A percentile compares a stretch with the other conserved stretches of the same genome.
These are phyloP conservation scores for Coemansia reversa DNA, from an alignment of 192 early-diverging fungal genomes.

Conservation along the genomic window DNA sequence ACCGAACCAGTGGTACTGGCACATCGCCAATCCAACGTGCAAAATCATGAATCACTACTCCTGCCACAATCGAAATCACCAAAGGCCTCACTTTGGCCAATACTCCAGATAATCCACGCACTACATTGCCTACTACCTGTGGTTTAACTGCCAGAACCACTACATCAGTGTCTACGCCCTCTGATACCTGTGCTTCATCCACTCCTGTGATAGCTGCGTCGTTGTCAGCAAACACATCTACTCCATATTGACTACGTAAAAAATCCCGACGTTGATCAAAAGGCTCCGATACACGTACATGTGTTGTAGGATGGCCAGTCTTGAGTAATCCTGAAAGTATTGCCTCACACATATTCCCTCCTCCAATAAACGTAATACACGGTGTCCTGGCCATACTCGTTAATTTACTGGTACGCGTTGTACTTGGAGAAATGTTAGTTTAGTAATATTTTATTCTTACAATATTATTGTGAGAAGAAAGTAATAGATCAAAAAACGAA, in stretches of 20 bases:
- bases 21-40: constrained; percentile 63
- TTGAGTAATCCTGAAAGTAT: constrained; percentile 86
- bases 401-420: no score
- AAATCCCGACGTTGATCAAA: constrained; percentile 62
- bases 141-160: constrained; percentile 91
- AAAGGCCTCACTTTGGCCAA: constrained; percentile 62
- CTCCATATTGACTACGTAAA: constrained; percentile 62
- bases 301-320: constrained; percentile 64
- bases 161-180: constrained; percentile 50
- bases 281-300: constrained; percentile 83
- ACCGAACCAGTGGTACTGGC: constrained; percentile 65
- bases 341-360: constrained; percentile 95
- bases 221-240: constrained; percentile 66
- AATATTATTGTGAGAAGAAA: no score
- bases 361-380: constrained; percentile 74
- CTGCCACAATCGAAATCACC: constrained; percentile 88
- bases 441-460: no score
- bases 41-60: constrained; percentile 75
- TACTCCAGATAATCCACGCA: constrained; percentile 56
- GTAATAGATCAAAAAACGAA: constrained; percentile 5
- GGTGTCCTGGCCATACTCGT: constrained; percentile 2
- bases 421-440: no score
- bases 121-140: constrained; percentile 76
- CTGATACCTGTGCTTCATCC: constrained; percentile 10
- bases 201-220: constrained; percentile 57